phyloP scores from a whole-genome alignment of 2,329 filamentous ascomycete genomes.

The Trichoderma gracile region DNA sequence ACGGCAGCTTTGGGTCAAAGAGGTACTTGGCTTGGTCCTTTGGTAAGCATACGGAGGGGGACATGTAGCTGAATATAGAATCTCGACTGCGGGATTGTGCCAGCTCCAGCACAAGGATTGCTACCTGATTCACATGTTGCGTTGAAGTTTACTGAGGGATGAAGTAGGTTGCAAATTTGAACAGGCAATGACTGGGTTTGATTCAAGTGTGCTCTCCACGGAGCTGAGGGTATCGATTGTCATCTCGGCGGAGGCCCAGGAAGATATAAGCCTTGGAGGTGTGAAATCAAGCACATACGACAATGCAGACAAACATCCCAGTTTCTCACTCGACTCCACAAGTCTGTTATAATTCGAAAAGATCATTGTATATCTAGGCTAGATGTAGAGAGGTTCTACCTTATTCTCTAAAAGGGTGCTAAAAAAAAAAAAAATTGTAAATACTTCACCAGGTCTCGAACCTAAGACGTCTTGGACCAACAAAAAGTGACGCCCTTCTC shows the following conservation, averaged over 20 bases:
- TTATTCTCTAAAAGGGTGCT: background rate
- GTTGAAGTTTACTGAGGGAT: background rate
- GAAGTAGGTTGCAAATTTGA: no score
- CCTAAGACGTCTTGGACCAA: background rate
- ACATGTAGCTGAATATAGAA: background rate
- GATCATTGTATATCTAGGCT: background rate
- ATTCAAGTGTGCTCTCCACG: no score
- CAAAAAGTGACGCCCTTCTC: background rate
- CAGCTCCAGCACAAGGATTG: background rate
- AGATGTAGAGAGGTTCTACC: slow-evolving; percentile 3
- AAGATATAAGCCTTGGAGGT: no score
- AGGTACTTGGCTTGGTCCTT: background rate
- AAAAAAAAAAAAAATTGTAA: background rate
- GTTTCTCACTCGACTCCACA: no score
- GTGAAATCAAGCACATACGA: no score
- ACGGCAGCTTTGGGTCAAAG: background rate
- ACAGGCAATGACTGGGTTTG: no score
- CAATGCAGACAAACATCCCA: no score
- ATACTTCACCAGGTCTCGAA: background rate
- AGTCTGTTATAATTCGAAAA: no score
- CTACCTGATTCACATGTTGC: background rate
- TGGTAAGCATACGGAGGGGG: background rate
- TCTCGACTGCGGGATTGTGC: background rate
- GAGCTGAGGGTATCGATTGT: no score
- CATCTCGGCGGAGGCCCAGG: no score